Evolutionary conservation across 768 basidiomycete genomes (phyloP).

Genomic region (Boletus tylopilopsis): DNA sequence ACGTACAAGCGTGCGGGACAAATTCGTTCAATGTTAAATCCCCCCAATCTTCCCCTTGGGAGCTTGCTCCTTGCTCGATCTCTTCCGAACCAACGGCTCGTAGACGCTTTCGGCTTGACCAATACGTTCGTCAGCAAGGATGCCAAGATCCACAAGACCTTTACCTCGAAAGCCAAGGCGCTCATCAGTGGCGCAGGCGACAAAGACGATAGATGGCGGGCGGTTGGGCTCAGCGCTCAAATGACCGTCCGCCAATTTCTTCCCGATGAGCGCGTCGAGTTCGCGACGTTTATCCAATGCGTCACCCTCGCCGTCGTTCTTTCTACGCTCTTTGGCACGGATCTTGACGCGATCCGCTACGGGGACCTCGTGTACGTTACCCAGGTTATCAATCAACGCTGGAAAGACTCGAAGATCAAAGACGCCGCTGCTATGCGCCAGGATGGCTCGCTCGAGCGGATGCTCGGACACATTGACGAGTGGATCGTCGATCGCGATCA

Average conservation of each 20-base stretch:
- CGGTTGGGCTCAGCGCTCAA: constrained; percentile 14
- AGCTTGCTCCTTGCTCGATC: constrained; percentile 20
- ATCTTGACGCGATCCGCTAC: constrained; percentile 27
- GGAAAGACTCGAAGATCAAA: constrained; percentile 23
- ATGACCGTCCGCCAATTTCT: constrained; percentile 14
- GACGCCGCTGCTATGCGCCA: constrained; percentile 6
- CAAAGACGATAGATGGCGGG: constrained; percentile 11
- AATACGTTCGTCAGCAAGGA: constrained; percentile 53
- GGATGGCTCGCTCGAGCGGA: constrained; percentile 30
- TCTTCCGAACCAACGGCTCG: constrained; percentile 20
- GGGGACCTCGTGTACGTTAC: constrained; percentile 40
- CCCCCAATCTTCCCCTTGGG: constrained; percentile 6
- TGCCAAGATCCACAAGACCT: constrained; percentile 24
- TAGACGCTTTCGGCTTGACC: constrained; percentile 29
- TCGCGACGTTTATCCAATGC: constrained; percentile 40
- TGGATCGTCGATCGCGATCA: constrained; percentile 36
- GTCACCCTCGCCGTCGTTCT: constrained; percentile 43
- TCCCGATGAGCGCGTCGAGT: constrained; percentile 14
- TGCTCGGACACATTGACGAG: constrained; percentile 25
- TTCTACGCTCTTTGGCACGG: constrained; percentile 35
- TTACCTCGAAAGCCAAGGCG: constrained; percentile 21
- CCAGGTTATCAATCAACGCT: constrained; percentile 34
- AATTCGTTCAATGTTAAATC: constrained; percentile 15
- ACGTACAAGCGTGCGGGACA: constrained; percentile 4
- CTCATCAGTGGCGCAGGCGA: constrained; percentile 13